These are phyloP conservation scores for Flueggea neowawraea DNA, from an alignment of 441 rosid genomes.

Conservation along the genomic window DNA sequence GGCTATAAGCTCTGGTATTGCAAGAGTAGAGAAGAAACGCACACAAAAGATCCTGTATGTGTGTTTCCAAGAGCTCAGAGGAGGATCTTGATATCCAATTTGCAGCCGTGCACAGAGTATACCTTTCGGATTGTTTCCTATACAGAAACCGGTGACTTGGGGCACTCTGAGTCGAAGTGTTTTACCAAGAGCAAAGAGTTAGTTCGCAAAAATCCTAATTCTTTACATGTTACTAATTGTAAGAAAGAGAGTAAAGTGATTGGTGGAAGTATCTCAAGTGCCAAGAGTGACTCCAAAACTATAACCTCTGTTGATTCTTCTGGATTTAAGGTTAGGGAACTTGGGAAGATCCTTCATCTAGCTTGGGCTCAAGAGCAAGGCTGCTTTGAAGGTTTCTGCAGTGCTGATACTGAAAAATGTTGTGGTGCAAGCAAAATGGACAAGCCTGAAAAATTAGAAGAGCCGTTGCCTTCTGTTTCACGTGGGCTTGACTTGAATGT, in stretches of 20 bases:
- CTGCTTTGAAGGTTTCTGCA: conserved; percentile 62
- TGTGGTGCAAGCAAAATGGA: conserved; percentile 40
- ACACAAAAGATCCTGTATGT: conserved; percentile 51
- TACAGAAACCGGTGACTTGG: conserved; percentile 62
- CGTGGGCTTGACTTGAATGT: conserved; percentile 77
- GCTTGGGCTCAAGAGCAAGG: conserved; percentile 82
- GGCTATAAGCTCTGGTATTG: conserved; percentile 96
- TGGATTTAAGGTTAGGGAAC: conserved; percentile 74
- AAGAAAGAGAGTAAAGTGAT: conserved; percentile 30
- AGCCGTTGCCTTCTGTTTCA: conserved; percentile 42
- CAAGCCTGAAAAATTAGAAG: conserved; percentile 35
- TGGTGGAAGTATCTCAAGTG: conserved; percentile 43
- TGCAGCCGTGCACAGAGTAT: conserved; percentile 86
- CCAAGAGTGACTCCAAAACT: conserved; percentile 30
- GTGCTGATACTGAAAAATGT: conserved; percentile 54
- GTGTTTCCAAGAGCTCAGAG: conserved; percentile 68
- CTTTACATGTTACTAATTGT: conserved; percentile 24
- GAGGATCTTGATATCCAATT: conserved; percentile 75
- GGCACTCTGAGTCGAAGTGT: conserved; percentile 88
- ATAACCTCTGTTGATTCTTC: conserved; percentile 36
- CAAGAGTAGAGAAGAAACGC: conserved; percentile 64
- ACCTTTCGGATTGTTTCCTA: conserved; percentile 74
- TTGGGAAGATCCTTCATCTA: conserved; percentile 58
- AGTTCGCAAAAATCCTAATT: conserved; percentile 34
- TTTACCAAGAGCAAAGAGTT: conserved; percentile 88